Conservation (phyloP, 2,329 filamentous ascomycete species). For the Atkinsonella hypoxylon region DNA sequence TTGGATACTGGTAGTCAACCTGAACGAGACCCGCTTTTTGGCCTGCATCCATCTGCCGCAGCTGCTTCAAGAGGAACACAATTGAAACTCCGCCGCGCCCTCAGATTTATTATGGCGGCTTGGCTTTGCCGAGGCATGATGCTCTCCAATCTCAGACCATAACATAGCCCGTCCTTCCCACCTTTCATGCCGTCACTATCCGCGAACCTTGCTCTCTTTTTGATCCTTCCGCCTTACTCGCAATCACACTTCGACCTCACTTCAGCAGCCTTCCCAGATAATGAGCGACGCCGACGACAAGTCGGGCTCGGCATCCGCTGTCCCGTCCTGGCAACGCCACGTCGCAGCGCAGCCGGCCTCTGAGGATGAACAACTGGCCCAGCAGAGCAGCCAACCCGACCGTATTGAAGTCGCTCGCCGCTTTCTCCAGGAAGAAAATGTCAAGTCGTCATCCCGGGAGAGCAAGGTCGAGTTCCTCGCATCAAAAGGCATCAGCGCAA, state of each 20-base stretch:
- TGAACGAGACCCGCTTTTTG: no score
- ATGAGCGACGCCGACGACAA: constrained; percentile 23
- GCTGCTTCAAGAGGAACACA: no score
- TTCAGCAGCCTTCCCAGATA: neutral
- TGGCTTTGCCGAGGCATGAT: neutral
- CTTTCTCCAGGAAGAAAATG: constrained; percentile 65
- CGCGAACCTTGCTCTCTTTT: neutral
- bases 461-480: constrained; percentile 67
- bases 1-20: no score
- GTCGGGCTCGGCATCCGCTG: constrained; percentile 10
- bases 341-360: constrained; percentile 8
- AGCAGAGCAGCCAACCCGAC: constrained; percentile 14
- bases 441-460: constrained; percentile 55
- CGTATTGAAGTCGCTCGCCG: constrained; percentile 52
- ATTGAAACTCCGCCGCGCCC: neutral
- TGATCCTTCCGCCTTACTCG: neutral
- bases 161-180: neutral
- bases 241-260: neutral
- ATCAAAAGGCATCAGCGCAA: constrained; percentile 57
- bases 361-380: constrained; percentile 5
- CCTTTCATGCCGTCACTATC: neutral
- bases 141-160: neutral
- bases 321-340: constrained; percentile 22
- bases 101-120: neutral
- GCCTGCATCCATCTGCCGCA: no score